Conservation (phyloP, 495 filamentous ascomycete genomes). For the Penicillium silybi region DNA sequence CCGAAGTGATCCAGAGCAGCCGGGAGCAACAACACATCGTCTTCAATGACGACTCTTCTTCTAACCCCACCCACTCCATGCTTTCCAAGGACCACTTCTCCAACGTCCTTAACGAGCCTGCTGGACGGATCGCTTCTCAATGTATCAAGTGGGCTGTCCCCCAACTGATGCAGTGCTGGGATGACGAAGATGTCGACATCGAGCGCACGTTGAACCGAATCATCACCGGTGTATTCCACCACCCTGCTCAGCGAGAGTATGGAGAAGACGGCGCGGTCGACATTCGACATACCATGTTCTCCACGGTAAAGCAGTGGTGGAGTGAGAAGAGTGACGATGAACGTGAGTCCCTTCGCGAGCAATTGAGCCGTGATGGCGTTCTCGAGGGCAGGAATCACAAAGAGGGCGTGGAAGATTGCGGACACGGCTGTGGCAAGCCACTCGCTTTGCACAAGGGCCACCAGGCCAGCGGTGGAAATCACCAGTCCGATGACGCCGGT, state of each 20-base stretch:
- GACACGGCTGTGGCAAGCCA: constrained; percentile 80
- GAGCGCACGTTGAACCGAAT: constrained; percentile 66
- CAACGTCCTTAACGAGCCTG: constrained; percentile 82
- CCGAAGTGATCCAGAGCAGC: constrained; percentile 77
- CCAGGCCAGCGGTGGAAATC: constrained; percentile 22
- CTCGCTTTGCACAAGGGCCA: constrained; percentile 51
- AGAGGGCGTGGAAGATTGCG: constrained; percentile 75
- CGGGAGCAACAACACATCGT: constrained; percentile 77
- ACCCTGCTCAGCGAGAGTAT: constrained; percentile 67
- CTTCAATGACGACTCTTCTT: constrained; percentile 69
- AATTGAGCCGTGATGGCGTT: constrained; percentile 74
- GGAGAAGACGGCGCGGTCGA: constrained; percentile 71
- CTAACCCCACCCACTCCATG: constrained; percentile 93
- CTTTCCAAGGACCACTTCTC: constrained; percentile 91
- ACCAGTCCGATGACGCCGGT: constrained; percentile 23
- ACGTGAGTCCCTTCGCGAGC: constrained; percentile 59
- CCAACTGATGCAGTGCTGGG: constrained; percentile 81
- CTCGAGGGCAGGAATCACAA: constrained; percentile 73
- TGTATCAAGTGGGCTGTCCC: constrained; percentile 80
- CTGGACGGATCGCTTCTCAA: constrained; percentile 73
- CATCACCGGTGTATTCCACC: constrained; percentile 79
- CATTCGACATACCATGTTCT: constrained; percentile 73
- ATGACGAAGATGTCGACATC: constrained; percentile 66
- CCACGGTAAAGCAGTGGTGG: constrained; percentile 79
- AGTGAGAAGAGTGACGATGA: constrained; percentile 54